phyloP scores from a whole-genome alignment of 2,329 filamentous ascomycete genomes.

The Fusarium chlamydosporum region DNA sequence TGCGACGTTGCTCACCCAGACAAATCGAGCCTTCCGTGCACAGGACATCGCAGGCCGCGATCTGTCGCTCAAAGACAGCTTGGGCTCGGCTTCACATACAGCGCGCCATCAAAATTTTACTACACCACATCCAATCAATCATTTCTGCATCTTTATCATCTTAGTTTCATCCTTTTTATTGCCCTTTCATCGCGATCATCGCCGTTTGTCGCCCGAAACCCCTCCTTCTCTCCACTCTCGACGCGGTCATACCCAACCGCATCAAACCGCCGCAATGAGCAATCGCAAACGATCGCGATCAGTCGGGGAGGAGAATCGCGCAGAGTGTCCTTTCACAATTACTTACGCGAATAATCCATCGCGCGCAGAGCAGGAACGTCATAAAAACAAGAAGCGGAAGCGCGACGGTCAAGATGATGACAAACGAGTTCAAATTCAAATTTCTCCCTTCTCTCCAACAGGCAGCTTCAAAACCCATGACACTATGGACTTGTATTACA shows the following conservation, averaged over 20 bases:
- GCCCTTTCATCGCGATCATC: conserved; percentile 37
- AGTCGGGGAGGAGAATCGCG: conserved; percentile 65
- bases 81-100: conserved; percentile 46
- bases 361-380: conserved; percentile 54
- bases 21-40: conserved; percentile 49
- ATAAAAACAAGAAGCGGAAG: conserved; percentile 64
- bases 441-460: conserved; percentile 67
- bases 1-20: conserved; percentile 49
- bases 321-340: conserved; percentile 69
- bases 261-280: conserved; percentile 49
- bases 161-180: neutral
- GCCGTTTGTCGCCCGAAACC: conserved; percentile 45
- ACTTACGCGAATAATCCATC: conserved; percentile 50
- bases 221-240: conserved; percentile 48
- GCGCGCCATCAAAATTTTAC: conserved; percentile 40
- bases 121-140: conserved; percentile 5
- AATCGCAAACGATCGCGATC: conserved; percentile 67
- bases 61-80: conserved; percentile 52
- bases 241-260: conserved; percentile 48
- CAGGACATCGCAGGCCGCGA: conserved; percentile 52
- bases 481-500: conserved; percentile 69
- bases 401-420: conserved; percentile 63
- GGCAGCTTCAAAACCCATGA: conserved; percentile 69
- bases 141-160: conserved; percentile 7
- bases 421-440: conserved; percentile 63